Evolutionary conservation across 2,329 filamentous ascomycete genomes (phyloP).

Genomic region (Microcera coccophila): DNA sequence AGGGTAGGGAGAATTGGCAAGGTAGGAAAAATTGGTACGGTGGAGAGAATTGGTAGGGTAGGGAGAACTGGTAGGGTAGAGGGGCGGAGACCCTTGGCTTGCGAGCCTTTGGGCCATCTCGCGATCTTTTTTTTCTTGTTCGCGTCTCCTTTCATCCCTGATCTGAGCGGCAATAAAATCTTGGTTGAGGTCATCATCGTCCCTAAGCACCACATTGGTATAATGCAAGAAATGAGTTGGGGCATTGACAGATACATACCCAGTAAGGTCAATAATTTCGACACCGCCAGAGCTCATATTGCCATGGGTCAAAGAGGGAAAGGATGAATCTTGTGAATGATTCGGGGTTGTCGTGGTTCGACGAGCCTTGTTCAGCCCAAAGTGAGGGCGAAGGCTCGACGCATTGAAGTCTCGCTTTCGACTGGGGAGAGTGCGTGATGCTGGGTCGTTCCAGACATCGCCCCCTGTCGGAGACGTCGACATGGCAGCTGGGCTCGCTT

Average conservation of each 20-base stretch:
- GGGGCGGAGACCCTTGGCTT: constrained; percentile 16
- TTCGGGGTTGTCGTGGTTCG: constrained; percentile 26
- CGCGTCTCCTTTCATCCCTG: constrained; percentile 31
- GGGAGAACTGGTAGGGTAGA: constrained; percentile 3
- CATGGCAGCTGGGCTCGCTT: constrained; percentile 18
- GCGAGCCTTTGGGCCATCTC: constrained; percentile 29
- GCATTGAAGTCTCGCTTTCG: constrained; percentile 29
- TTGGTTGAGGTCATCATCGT: constrained; percentile 27
- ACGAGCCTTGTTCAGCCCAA: constrained; percentile 31
- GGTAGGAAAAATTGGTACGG: constrained; percentile 30
- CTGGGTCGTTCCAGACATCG: constrained; percentile 10
- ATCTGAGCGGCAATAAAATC: constrained; percentile 33
- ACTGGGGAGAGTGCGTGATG: constrained; percentile 22
- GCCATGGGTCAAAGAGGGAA: constrained; percentile 1
- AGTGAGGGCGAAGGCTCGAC: constrained; percentile 11
- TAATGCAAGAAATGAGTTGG: not conserved
- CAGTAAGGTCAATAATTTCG: constrained; percentile 42
- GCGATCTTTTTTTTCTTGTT: constrained; percentile 27
- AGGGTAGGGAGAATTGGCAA: too few relatives aligned
- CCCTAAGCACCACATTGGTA: constrained; percentile 25
- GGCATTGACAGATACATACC: constrained; percentile 24
- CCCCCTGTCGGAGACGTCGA: constrained; percentile 13
- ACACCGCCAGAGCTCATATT: constrained; percentile 10
- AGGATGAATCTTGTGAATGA: constrained; percentile 3
- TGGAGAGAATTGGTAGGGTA: constrained; percentile 22